phyloP scores from a whole-genome alignment of 2,329 filamentous ascomycete genomes.

The Chrysoporthe deuterocubensis region DNA sequence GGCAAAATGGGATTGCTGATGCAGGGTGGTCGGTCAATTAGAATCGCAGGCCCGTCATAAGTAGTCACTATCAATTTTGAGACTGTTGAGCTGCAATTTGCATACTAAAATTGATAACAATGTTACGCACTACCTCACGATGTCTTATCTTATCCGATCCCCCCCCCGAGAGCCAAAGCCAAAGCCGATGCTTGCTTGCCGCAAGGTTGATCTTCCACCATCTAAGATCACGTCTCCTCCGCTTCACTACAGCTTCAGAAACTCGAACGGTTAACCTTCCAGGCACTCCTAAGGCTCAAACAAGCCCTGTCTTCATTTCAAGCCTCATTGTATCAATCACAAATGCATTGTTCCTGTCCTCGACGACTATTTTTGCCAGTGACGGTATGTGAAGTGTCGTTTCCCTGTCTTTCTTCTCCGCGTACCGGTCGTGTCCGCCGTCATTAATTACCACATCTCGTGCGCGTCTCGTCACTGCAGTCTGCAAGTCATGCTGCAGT shows the following conservation, averaged over 20 bases:
- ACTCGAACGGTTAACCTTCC: neutral
- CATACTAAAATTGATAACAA: neutral
- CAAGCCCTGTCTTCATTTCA: neutral
- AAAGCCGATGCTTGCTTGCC: constrained; percentile 16
- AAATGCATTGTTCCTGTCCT: constrained; percentile 13
- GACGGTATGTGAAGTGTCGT: constrained; percentile 8
- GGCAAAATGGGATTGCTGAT: neutral
- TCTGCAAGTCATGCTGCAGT: too few relatives aligned
- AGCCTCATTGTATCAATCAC: neutral
- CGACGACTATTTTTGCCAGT: constrained; percentile 1
- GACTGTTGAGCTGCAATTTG: neutral
- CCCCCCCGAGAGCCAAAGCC: constrained; percentile 1
- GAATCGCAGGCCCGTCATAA: neutral
- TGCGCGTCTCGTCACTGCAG: neutral
- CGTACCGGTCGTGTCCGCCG: neutral
- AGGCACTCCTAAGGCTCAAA: neutral
- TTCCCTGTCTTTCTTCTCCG: neutral
- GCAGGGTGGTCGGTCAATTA: neutral
- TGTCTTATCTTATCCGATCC: constrained; percentile 11
- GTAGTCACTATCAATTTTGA: constrained; percentile 7
- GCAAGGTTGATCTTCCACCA: constrained; percentile 4
- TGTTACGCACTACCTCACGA: neutral
- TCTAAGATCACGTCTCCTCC: constrained; percentile 7
- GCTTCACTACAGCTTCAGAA: constrained; percentile 4
- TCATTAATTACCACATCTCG: neutral